These are phyloP conservation scores for Tieghemiomyces parasiticus DNA, from an alignment of 192 early-diverging fungal genomes.

Conservation along the genomic window DNA sequence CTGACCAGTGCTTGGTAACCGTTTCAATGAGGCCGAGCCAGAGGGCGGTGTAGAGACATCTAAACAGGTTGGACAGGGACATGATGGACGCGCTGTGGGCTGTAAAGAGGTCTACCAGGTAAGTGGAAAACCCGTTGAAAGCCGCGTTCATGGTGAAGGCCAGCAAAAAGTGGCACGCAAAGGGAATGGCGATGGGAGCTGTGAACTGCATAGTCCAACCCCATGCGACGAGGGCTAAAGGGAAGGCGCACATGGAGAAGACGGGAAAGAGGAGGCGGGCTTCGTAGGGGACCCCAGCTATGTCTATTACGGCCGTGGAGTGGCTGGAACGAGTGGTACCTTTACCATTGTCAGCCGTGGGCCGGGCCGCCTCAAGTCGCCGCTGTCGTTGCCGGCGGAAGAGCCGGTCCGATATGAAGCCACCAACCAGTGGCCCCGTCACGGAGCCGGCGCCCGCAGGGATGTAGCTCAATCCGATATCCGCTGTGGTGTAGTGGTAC, in stretches of 20 bases:
- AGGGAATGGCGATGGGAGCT: conserved; percentile 17
- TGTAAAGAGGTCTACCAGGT: conserved; percentile 30
- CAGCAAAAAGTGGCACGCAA: conserved; percentile 21
- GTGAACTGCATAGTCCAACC: conserved; percentile 25
- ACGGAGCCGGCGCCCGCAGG: conserved; percentile 28
- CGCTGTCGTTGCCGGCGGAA: neutral
- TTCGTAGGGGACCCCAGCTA: conserved; percentile 9
- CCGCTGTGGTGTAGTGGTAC: conserved; percentile 25
- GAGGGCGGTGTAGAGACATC: conserved; percentile 24
- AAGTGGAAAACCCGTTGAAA: conserved; percentile 22
- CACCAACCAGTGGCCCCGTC: conserved; percentile 23
- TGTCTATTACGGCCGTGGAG: neutral
- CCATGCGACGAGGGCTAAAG: conserved; percentile 13
- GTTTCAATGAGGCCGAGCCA: conserved; percentile 1
- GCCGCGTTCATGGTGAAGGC: conserved; percentile 25
- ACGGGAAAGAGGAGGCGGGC: conserved; percentile 21
- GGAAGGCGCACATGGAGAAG: conserved; percentile 16
- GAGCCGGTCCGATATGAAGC: conserved; percentile 19
- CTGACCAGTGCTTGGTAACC: neutral
- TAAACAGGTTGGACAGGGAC: conserved; percentile 28
- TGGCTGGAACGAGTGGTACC: neutral
- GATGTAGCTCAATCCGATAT: conserved; percentile 30
- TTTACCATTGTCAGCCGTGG: neutral
- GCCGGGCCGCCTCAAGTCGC: neutral
- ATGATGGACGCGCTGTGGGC: conserved; percentile 24